phyloP scores from a whole-genome alignment of 768 basidiomycete genomes.

The Suillus subaureus region DNA sequence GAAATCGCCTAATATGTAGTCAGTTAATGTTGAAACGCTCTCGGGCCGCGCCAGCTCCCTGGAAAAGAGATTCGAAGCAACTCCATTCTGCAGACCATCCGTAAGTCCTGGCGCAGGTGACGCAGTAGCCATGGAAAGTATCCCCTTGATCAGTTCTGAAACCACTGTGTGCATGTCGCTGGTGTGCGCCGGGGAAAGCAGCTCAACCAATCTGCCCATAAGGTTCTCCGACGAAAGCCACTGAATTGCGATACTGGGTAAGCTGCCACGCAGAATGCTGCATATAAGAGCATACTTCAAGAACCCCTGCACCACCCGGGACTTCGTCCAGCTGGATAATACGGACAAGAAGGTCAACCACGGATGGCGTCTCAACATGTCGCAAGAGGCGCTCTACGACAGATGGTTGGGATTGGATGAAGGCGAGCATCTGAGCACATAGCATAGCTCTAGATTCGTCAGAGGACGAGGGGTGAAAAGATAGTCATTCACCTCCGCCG shows the following conservation, averaged over 20 bases:
- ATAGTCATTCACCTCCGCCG: slow-evolving; percentile 69
- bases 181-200: slow-evolving; percentile 78
- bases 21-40: slow-evolving; percentile 69
- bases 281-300: slow-evolving; percentile 69
- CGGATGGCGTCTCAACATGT: slow-evolving; percentile 87
- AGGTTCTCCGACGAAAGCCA: slow-evolving; percentile 88
- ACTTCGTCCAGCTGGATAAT: slow-evolving; percentile 90
- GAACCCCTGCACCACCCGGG: slow-evolving; percentile 76
- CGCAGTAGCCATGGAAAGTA: slow-evolving; percentile 92
- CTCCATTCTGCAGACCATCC: slow-evolving; percentile 67
- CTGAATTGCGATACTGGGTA: slow-evolving; percentile 44
- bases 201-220: slow-evolving; percentile 76
- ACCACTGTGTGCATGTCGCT: slow-evolving; percentile 83
- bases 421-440: slow-evolving; percentile 79
- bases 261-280: slow-evolving; percentile 32
- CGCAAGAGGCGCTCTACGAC: slow-evolving; percentile 81
- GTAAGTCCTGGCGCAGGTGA: slow-evolving; percentile 77
- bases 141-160: slow-evolving; percentile 89
- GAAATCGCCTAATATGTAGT: slow-evolving; percentile 78
- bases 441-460: slow-evolving; percentile 17
- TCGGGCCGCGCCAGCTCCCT: slow-evolving; percentile 80
- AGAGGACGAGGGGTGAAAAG: slow-evolving; percentile 22
- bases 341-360: slow-evolving; percentile 89
- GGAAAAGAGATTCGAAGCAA: slow-evolving; percentile 84
- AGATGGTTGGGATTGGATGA: slow-evolving; percentile 82